phyloP scores from a whole-genome alignment of 2,329 filamentous ascomycete species.

The Lasiodiplodia sp. region DNA sequence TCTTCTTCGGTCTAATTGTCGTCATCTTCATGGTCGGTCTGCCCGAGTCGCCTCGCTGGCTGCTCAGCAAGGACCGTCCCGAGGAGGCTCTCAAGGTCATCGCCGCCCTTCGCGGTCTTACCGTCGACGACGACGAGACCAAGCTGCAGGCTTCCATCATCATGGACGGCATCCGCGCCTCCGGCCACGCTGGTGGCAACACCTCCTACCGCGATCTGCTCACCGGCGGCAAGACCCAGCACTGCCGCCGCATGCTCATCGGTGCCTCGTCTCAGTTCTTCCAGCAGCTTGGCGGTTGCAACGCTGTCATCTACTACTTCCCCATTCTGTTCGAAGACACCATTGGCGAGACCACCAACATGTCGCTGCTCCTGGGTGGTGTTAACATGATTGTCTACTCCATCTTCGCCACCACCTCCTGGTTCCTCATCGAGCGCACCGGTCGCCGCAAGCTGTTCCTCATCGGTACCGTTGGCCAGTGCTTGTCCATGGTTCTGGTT shows the following conservation, averaged over 20 bases:
- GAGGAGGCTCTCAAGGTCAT: slow-evolving; percentile 59
- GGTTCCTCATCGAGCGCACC: slow-evolving; percentile 71
- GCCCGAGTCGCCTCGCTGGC: slow-evolving; percentile 68
- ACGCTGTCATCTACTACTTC: slow-evolving; percentile 55
- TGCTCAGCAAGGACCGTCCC: slow-evolving; percentile 61
- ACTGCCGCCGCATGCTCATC: slow-evolving; percentile 69
- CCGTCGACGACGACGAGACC: slow-evolving; percentile 64
- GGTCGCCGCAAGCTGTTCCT: slow-evolving; percentile 55
- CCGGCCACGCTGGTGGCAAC: slow-evolving; percentile 50
- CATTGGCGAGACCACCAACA: slow-evolving; percentile 55
- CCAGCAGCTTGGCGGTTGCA: slow-evolving; percentile 66
- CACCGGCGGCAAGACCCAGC: slow-evolving; percentile 69
- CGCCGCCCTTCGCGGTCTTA: slow-evolving; percentile 56
- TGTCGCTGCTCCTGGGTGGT: slow-evolving; percentile 54
- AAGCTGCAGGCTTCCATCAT: slow-evolving; percentile 69
- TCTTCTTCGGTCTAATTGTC: slow-evolving; percentile 57
- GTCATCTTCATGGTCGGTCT: slow-evolving; percentile 53
- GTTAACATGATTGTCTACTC: slow-evolving; percentile 65
- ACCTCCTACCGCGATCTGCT: slow-evolving; percentile 62
- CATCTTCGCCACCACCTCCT: slow-evolving; percentile 64
- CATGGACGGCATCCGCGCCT: slow-evolving; percentile 61
- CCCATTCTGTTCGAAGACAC: slow-evolving; percentile 55
- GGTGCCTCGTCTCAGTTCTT: slow-evolving; percentile 66
- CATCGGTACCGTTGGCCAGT: slow-evolving; percentile 58
- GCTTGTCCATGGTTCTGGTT: slow-evolving; percentile 60